Percentiles rank a stretch among this genome's conserved stretches.
phyloP scores from a whole-genome alignment of 345 rosid species.

The Syzygium oleosum region DNA sequence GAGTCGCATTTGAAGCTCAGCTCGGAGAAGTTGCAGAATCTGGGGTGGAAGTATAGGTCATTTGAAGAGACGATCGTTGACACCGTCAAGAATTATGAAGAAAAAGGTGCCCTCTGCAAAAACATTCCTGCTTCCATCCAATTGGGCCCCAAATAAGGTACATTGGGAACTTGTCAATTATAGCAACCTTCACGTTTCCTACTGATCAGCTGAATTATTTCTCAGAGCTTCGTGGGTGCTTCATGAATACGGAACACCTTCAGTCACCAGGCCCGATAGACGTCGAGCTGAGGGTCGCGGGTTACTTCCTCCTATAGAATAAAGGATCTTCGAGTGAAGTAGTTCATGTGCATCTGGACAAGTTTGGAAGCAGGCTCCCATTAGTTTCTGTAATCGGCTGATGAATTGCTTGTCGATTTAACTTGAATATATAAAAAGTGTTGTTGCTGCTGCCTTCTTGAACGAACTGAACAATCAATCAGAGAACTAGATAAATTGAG shows the following conservation, averaged over 20 bases:
- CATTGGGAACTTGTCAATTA: background rate
- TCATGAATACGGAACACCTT: background rate
- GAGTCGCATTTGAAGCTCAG: constrained; percentile 7
- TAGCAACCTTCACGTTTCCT: background rate
- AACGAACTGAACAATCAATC: background rate
- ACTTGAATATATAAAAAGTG: background rate
- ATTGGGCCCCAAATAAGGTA: background rate
- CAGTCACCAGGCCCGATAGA: background rate
- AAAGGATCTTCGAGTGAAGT: background rate
- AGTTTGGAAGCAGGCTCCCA: background rate
- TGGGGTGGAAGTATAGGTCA: constrained; percentile 41
- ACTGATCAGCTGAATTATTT: background rate
- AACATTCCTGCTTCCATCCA: background rate
- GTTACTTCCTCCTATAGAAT: background rate
- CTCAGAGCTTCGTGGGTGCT: background rate
- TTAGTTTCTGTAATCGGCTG: background rate
- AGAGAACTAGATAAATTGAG: background rate
- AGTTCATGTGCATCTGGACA: background rate
- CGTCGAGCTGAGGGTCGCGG: background rate
- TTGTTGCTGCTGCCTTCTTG: background rate
- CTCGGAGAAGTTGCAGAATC: constrained; percentile 29
- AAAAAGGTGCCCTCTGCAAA: background rate
- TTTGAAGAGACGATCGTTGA: constrained; percentile 33
- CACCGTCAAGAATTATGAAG: constrained; percentile 15
- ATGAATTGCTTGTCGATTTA: background rate